Percentiles rank a stretch among this genome's conserved stretches.
Evolutionary conservation across 179 eudicot genomes (phyloP).

Genomic region (Gypsophila paniculata): DNA sequence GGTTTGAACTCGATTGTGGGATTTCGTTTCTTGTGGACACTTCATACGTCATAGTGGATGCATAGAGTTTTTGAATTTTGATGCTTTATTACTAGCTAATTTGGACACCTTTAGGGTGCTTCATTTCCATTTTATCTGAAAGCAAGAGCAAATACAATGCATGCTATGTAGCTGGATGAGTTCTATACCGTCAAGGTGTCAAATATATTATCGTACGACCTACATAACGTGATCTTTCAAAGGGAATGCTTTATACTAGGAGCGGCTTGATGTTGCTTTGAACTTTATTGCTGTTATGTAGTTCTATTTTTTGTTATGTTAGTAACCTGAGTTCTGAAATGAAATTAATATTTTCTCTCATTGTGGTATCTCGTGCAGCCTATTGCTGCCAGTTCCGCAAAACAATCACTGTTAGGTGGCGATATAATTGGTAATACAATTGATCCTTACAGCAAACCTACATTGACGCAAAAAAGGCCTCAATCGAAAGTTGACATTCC

Average conservation of each 20-base stretch:
- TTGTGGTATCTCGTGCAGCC: constrained; percentile 43
- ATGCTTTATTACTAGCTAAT: background rate
- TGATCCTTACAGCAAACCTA: constrained; percentile 15
- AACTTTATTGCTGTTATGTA: constrained; percentile 5
- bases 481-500: constrained; percentile 21
- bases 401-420: constrained; percentile 19
- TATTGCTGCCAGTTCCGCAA: constrained; percentile 27
- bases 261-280: background rate
- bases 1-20: background rate
- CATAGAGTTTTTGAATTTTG: background rate
- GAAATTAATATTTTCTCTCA: background rate
- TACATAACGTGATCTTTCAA: too few relatives aligned
- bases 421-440: constrained; percentile 6
- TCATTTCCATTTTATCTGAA: too few relatives aligned
- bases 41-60: background rate
- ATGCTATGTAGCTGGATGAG: background rate
- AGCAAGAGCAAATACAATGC: background rate
- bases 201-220: too few relatives aligned
- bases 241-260: too few relatives aligned
- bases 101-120: too few relatives aligned
- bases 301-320: background rate
- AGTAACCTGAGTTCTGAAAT: background rate
- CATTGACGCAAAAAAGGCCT: constrained; percentile 24
- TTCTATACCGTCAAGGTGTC: too few relatives aligned
- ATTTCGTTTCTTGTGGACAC: background rate